These are phyloP conservation scores for Lentinus brumalis DNA, from an alignment of 768 basidiomycete genomes.

Conservation along the genomic window DNA sequence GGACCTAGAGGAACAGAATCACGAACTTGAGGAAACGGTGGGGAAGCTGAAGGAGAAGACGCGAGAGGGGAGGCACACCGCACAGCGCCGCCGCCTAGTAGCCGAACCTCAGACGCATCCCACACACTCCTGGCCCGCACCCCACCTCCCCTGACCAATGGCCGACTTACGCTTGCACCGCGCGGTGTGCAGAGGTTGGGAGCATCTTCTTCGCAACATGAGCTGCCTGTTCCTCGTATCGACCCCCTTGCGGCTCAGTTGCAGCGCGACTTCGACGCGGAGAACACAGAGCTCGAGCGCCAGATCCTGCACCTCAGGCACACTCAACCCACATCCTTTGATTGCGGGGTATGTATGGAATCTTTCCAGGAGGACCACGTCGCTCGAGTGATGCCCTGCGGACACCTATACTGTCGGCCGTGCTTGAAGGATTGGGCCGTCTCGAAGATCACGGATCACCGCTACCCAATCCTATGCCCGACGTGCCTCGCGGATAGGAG, in stretches of 20 bases:
- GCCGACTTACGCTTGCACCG: background rate
- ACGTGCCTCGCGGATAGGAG: constrained; percentile 43
- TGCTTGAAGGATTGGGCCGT: constrained; percentile 49
- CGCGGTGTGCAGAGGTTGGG: background rate
- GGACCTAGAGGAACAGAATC: constrained; percentile 31
- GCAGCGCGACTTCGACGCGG: constrained; percentile 43
- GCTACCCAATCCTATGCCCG: constrained; percentile 65
- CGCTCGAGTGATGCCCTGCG: constrained; percentile 46
- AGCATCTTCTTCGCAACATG: background rate
- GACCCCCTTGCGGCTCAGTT: constrained; percentile 27
- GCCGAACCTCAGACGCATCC: background rate
- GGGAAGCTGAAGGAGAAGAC: background rate
- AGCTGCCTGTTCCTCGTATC: background rate
- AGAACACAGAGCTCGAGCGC: constrained; percentile 39
- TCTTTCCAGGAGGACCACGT: constrained; percentile 43
- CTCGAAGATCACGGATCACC: constrained; percentile 51
- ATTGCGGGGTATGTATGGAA: constrained; percentile 62
- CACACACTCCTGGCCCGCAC: background rate
- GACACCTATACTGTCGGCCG: constrained; percentile 54
- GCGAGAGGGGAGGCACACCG: background rate
- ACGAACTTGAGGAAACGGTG: constrained; percentile 10
- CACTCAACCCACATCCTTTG: constrained; percentile 39
- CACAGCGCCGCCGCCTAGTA: background rate
- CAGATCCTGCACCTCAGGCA: constrained; percentile 36
- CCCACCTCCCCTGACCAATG: background rate